Base-by-base conservation (phyloP, 768 basidiomycete genomes). In the Tulasnella sp. region DNA sequence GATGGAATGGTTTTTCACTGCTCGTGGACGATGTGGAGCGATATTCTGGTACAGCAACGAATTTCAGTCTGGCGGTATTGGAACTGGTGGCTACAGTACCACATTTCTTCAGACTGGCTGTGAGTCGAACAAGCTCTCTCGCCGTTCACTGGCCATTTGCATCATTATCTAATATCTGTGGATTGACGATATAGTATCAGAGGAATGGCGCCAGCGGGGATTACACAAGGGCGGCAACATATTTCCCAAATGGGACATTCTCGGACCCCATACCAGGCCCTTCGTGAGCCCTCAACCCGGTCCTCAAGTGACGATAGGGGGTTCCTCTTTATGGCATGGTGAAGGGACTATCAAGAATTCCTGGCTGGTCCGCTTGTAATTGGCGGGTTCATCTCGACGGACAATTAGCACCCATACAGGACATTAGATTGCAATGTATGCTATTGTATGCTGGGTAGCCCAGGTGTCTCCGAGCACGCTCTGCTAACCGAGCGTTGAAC, bases 11-110 rank as follows among this genome's bases (percentile, higher is more conserved):
- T 4, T 90, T 88, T 66, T 73, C 80, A 0, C 76, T 93, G 24
- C 75, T 93, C 13, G 79, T 90, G n/a, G 88, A 93, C 67, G 91
- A 93, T 64, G 89, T 94, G 0, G 81, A 89, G 68, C 76, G 84
- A 64, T 90, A 85, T 67, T 69, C 76, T n/a, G 88, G 90, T 9
- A 70, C 74, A 13, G 81, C 80, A 3, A 72, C 87, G 50, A 87
- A 87, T 65, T 89, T 79, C 68, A 82, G 83, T 17, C 74, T 91
- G n/a, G 76, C 75, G 21, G 76, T 77, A 15, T 74, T 90, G 52
- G 76, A 85, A 52, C 43, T 58, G 44, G 26, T 26, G 9, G 67
- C 74, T 1, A 75, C 73, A 19, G 65, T 90, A 11, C 81, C 83
- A 0, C 90, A 85, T 68, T 88, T 85, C 75, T 88, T 91, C 71